phyloP scores from a whole-genome alignment of 1,284 basidiomycete species.

The Cerrena zonata region DNA sequence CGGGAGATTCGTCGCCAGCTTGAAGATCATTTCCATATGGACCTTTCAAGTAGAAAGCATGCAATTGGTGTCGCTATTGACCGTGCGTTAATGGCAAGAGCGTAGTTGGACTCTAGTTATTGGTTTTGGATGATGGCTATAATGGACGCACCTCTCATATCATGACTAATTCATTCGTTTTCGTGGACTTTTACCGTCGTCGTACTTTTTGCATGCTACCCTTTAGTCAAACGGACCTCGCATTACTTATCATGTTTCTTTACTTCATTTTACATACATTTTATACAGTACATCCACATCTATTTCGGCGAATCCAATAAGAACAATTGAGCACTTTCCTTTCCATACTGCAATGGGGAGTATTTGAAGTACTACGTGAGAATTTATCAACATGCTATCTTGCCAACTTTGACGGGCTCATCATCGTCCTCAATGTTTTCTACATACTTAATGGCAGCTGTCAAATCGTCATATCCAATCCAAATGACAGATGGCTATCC shows the following conservation, averaged over 20 bases:
- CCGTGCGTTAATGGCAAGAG: constrained; percentile 42
- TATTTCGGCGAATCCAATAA: too few relatives aligned
- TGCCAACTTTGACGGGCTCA: too few relatives aligned
- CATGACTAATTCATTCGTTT: background rate
- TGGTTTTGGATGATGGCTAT: background rate
- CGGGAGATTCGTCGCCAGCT: constrained; percentile 78
- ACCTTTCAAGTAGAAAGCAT: constrained; percentile 60
- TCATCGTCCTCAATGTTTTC: too few relatives aligned
- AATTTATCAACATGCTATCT: too few relatives aligned
- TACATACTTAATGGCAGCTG: too few relatives aligned
- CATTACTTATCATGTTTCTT: background rate
- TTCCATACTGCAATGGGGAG: too few relatives aligned
- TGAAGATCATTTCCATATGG: constrained; percentile 73
- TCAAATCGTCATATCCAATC: too few relatives aligned
- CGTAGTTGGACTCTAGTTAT: constrained; percentile 11
- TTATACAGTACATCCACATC: background rate
- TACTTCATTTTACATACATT: background rate
- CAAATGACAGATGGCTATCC: too few relatives aligned
- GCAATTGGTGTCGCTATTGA: constrained; percentile 71
- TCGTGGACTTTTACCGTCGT: background rate
- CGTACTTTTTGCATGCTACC: constrained; percentile 1
- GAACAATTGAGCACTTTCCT: too few relatives aligned
- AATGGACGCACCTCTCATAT: background rate
- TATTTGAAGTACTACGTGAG: too few relatives aligned
- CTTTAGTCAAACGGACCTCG: background rate